phyloP scores from a whole-genome alignment of 805 yeast species.

The Naumovozyma baii region DNA sequence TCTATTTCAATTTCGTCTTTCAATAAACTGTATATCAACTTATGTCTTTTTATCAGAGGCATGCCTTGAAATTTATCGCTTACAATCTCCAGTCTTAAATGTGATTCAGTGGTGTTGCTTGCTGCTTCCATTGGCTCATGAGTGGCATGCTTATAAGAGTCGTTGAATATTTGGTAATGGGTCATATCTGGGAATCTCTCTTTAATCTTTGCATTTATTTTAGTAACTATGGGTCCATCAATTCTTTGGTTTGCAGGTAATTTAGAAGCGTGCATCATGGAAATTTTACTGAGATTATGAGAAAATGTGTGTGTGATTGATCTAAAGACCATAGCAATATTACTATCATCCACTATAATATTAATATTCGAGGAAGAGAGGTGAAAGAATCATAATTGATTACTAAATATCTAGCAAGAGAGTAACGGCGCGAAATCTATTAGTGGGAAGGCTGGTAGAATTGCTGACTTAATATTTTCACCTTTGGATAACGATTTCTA shows the following conservation, averaged over 20 bases:
- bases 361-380: too few relatives aligned
- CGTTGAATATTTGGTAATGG: conserved; percentile 53
- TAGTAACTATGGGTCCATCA: conserved; percentile 7
- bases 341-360: too few relatives aligned
- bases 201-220: conserved; percentile 1
- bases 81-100: conserved; percentile 66
- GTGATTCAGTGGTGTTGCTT: conserved; percentile 64
- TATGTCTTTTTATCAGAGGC: conserved; percentile 63
- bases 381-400: too few relatives aligned
- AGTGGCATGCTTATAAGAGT: conserved; percentile 79
- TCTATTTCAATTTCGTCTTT: conserved; percentile 58
- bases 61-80: conserved; percentile 60
- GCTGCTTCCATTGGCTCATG: conserved; percentile 78
- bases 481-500: too few relatives aligned
- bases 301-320: too few relatives aligned
- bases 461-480: too few relatives aligned
- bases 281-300: too few relatives aligned
- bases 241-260: conserved; percentile 4
- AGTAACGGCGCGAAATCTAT: too few relatives aligned
- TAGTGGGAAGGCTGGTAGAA: too few relatives aligned
- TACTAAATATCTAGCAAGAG: too few relatives aligned
- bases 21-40: conserved; percentile 58
- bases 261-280: not conserved
- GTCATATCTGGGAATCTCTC: conserved; percentile 3
- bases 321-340: too few relatives aligned